Base-by-base conservation (phyloP, 1,284 basidiomycete genomes). In the Fomitopsis pinicola region DNA sequence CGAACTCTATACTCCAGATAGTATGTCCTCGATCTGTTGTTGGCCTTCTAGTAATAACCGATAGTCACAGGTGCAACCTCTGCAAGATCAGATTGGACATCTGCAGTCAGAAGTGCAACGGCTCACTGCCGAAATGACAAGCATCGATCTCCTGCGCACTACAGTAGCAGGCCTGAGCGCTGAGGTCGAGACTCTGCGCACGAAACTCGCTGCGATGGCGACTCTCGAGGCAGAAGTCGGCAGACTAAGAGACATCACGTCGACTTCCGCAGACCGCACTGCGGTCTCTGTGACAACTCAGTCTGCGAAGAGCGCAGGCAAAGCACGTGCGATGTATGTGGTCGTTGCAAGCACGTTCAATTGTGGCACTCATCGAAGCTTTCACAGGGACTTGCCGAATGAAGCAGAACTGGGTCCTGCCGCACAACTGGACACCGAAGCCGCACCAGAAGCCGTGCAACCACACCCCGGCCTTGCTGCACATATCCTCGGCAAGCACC, bases 401-500 rank as follows among this genome's bases (percentile, higher is more conserved):
- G 48, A 30, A 8, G 48, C 28, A 15, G 10, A 5, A 14, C 7
- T 22, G 14, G 10, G 10, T 17, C 48, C 28, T 26, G 56, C 5
- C 19, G 44, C 8, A 5, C 33, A 35, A 15, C 2, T 15, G 17
- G 55, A n/a, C 30, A 12, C n/a, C 74, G 78, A 42, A 59, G 42
- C 36, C 74, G 50, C 36, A 22, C 40, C 45, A 53, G 44, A 48
- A 38, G 33, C 40, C 15, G 10, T 22, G 19, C 54, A 50, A 40
- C 59, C 42, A 57, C 52, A 38, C 26, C 63, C 62, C 22, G 62
- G 61, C 10, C 12, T 58, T 9, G n/a, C 65, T 26, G 61, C 78
- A 30, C 75, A 87, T 26, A 42, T 66, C 28, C 62, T 70, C 4
- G 88, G 88, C 12, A 91, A 90, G 70, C 82, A 85, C 36, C 80